Evolutionary conservation across 768 basidiomycete genomes (phyloP), one percentile per base, ranked within the genome.

Genomic region (Russula emetica): DNA sequence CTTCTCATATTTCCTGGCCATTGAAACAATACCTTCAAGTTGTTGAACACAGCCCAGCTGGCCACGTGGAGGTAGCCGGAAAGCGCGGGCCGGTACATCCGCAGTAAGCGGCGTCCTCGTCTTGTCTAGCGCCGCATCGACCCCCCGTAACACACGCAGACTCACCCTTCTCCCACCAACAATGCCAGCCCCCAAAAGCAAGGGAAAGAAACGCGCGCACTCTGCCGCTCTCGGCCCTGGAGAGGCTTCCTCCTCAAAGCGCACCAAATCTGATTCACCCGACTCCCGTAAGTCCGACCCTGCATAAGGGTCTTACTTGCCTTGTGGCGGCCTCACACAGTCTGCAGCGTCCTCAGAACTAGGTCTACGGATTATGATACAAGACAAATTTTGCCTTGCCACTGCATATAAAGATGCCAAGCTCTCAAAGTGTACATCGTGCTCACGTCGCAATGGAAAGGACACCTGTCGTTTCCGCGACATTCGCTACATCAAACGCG

Each of bases 391-490:
- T 7, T 65, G 64, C 28, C 64, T 65, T 8, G 58, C 64, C 1
- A 56, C 64, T 11, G 64, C 64, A 18, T 65, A 65, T 36, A 65
- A 65, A 47, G 64, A 65, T 36, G 64, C 60, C 14, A 78, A 82
- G 58, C 88, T 90, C 74, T 87, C 89, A 32, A 84, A 87, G 16
- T 92, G 90, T 71, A 86, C 91, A 42, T 87, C 89, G 6, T 92
- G 90, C 72, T 90, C 86, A 28, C 85, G 90, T 52, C 85, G 90
- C 34, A 91, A 90, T 87, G 88, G 88, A 0, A 89, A 89, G 53
- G 90, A 92, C 71, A 90, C 89, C 3, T 92, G 90, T 71, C 84
- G 90, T 36, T 92, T 92, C 75, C 90, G 91, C 72, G 84, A 84
- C 32, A 86, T 92, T 64, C 83, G 90, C 22, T 87, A 83, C 71